Evolutionary conservation across 148 eudicot genomes (phyloP), one percentile per base, ranked within the genome.

Genomic region (Rhododendron vialii): DNA sequence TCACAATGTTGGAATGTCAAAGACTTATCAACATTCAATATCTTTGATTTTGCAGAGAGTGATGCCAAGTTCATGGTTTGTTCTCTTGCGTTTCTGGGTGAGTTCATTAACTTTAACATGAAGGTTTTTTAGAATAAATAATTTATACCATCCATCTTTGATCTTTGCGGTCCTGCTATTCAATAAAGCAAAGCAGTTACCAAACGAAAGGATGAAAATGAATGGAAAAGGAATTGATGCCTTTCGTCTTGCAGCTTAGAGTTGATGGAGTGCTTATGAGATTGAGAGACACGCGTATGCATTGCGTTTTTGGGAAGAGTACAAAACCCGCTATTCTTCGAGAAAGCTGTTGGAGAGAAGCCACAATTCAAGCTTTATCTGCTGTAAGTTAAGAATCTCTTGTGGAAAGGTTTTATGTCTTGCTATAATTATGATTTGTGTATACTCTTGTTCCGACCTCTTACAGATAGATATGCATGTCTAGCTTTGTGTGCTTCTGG

Each of bases 241-340:
- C 10, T 78, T 84, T 38, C 48, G 78, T 82, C 85, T 87, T 89
- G 83, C 91, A 97, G 99, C 96, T 97, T 76, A 92, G 99, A 91
- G 98, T 95, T 89, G 98, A 93, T 90, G 98, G 99, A 26, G 98
- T 89, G 83, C 95, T 97, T 80, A 92, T 95, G 99, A 91, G 99
- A 91, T 90, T 95, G 86, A 94, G 98, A 85, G 99, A 97, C 80
- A 95, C 95, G 45, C 96, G 98, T 77, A 87, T 97, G 92, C 94
- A 94, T 87, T 93, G 95, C 67, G 48, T 86, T 87, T 97, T 93
- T 75, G 85, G 85, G 85, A 92, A 94, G 80, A 80, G 80, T 78
- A 79, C 84, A 82, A 89, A 82, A 41, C 95, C 96, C 15, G 71
- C 87, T 88, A 87, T 95, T 87, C 95, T 95, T 81, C 91, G 98